phyloP scores from a whole-genome alignment of 1,139 yeast species.

The Yamadazyma blattariae region DNA sequence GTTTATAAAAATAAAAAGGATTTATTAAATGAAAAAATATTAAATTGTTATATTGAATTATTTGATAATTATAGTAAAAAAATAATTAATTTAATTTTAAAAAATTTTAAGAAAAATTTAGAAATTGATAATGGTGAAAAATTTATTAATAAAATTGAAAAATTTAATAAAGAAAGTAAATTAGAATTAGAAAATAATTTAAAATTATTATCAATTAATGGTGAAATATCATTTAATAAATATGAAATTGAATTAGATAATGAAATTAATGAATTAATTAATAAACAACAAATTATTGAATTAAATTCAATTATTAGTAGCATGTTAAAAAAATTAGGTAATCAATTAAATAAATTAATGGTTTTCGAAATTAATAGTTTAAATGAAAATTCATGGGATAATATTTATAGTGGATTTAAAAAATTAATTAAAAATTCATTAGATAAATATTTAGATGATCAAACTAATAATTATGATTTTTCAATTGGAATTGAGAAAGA shows the following conservation, averaged over 20 bases:
- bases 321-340: constrained; percentile 37
- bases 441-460: constrained; percentile 16
- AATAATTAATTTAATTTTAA: constrained; percentile 16
- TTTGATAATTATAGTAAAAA: constrained; percentile 32
- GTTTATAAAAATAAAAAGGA: constrained; percentile 65
- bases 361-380: constrained; percentile 44
- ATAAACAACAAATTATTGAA: constrained; percentile 46
- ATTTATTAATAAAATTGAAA: constrained; percentile 17
- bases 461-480: constrained; percentile 47
- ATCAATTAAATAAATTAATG: constrained; percentile 38
- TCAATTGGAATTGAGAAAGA: constrained; percentile 54
- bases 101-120: constrained; percentile 18
- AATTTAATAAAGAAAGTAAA: constrained; percentile 7
- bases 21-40: constrained; percentile 46
- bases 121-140: constrained; percentile 19
- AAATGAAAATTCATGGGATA: constrained; percentile 59
- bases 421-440: constrained; percentile 26
- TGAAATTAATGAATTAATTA: constrained; percentile 23
- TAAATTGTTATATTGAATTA: constrained; percentile 40
- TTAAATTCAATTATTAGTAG: constrained; percentile 35
- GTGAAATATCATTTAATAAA: constrained; percentile 11
- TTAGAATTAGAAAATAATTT: constrained; percentile 7
- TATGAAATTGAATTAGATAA: constrained; percentile 18
- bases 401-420: constrained; percentile 48
- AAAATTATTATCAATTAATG: constrained; percentile 11